phyloP scores from a whole-genome alignment of 2,329 filamentous ascomycete species.

The Emericellopsis atlantica region DNA sequence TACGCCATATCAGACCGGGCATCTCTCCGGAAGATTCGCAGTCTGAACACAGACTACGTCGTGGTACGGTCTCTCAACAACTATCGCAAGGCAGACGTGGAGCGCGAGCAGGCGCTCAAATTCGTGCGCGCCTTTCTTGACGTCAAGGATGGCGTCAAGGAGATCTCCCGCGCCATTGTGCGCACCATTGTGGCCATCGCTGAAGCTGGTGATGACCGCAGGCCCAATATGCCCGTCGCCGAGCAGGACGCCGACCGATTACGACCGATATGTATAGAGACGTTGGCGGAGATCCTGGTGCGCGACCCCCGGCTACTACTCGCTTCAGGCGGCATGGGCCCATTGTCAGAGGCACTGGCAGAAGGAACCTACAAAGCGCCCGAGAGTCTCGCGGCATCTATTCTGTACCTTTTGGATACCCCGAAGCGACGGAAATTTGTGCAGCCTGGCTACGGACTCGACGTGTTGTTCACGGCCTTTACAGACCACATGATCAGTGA shows the following conservation, averaged over 20 bases:
- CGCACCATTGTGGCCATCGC: slow-evolving; percentile 85
- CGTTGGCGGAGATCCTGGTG: slow-evolving; percentile 80
- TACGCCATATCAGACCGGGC: slow-evolving; percentile 88
- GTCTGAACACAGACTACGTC: slow-evolving; percentile 81
- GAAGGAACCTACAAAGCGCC: slow-evolving; percentile 89
- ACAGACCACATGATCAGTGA: slow-evolving; percentile 64
- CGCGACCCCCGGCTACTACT: slow-evolving; percentile 73
- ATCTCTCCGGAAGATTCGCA: slow-evolving; percentile 78
- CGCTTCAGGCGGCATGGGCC: slow-evolving; percentile 70
- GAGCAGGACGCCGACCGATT: slow-evolving; percentile 78
- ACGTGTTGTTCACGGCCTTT: slow-evolving; percentile 81
- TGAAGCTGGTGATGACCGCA: slow-evolving; percentile 73
- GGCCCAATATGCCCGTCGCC: slow-evolving; percentile 54
- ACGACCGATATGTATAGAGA: slow-evolving; percentile 83
- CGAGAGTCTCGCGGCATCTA: slow-evolving; percentile 76
- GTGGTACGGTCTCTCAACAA: slow-evolving; percentile 85
- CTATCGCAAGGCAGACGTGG: slow-evolving; percentile 91
- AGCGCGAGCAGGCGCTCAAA: slow-evolving; percentile 92
- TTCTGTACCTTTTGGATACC: slow-evolving; percentile 79
- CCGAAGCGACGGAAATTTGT: slow-evolving; percentile 71
- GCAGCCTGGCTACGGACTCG: slow-evolving; percentile 79
- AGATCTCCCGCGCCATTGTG: slow-evolving; percentile 77
- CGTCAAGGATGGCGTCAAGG: slow-evolving; percentile 80
- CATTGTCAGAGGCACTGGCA: slow-evolving; percentile 81
- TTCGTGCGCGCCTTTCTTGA: slow-evolving; percentile 92